Percentiles rank a stretch among this genome's conserved stretches.
Conservation (phyloP, 352 stramenopile species). For the Albugo laibachii region DNA sequence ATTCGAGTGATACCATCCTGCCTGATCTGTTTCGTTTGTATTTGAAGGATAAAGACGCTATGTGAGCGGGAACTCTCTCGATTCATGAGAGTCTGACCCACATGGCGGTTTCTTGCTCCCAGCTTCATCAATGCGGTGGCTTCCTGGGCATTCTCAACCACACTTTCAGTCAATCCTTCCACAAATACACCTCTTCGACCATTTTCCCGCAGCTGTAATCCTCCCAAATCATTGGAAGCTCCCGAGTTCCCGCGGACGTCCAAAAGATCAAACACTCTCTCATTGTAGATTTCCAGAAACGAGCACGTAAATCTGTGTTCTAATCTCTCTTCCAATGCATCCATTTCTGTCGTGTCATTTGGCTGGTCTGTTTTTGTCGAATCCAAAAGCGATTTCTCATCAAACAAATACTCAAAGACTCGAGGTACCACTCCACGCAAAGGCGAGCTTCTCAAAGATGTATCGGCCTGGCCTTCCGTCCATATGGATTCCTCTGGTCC, state of each 20-base stretch:
- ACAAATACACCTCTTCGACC: constrained; percentile 54
- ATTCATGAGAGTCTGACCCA: constrained; percentile 75
- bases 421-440: constrained; percentile 52
- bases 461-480: constrained; percentile 17
- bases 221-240: constrained; percentile 25
- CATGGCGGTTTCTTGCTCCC: constrained; percentile 48
- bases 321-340: constrained; percentile 11
- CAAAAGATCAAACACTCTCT: constrained; percentile 85
- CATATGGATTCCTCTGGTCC: constrained; percentile 29
- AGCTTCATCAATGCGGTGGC: constrained; percentile 56
- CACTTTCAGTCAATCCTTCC: constrained; percentile 53
- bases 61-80: constrained; percentile 67
- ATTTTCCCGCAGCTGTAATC: constrained; percentile 49
- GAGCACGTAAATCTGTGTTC: constrained; percentile 61
- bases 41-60: constrained; percentile 68
- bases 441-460: background rate
- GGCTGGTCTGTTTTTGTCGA: constrained; percentile 1
- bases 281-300: constrained; percentile 93
- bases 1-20: constrained; percentile 39
- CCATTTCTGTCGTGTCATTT: background rate
- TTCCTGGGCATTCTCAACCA: constrained; percentile 38
- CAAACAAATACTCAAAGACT: constrained; percentile 71
- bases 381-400: constrained; percentile 14
- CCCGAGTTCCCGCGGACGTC: constrained; percentile 13
- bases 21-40: constrained; percentile 41